Base-by-base conservation (phyloP, 1,139 yeast genomes). In the Candida albicans region DNA sequence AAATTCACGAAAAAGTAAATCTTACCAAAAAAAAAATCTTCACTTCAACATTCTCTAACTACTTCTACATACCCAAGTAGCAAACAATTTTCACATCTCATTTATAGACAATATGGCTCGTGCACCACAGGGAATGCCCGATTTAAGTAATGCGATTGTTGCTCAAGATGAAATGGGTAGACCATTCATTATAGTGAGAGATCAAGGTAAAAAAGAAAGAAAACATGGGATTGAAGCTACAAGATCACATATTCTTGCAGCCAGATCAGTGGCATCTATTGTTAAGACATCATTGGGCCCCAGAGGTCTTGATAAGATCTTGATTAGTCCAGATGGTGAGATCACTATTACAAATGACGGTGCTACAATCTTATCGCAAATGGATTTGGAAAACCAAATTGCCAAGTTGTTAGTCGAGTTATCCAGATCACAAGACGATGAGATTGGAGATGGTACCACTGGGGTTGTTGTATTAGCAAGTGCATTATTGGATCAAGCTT, bases 161-260 rank as follows among this genome's bases (percentile, higher is more conserved):
- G 98, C 99, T 6, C 98, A 93, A 68, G 99, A 95, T 65, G 99
- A 95, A 68, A 89, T 87, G 91, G 99, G 99, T 27, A 84, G 98
- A 68, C 99, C 99, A 14, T 89, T 95, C 64, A 91, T 95, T 60
- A 93, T 95, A 63, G 99, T 95, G 44, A 81, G 95, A 64, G 99
- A 95, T 66, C 99, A 95, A 68, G 98, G 97, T 24, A 81, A 81
- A 56, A 95, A 95, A 67, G 86, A 89, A 64, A 82, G 96, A 68
- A 82, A 86, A 43, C 96, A 89, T 58, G 99, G 99, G 15, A 68
- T 86, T 47, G 99, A 95, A 56, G 99, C 99, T 33, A 89, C 95
- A 58, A 93, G 89, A 67, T 84, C 90, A 26, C 98, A 95, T 64
- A 91, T 95, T 47, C 75, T 90, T 49, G 99, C 99, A 33, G 99